Evolutionary conservation across 129 eudicot genomes (phyloP).

Genomic region (Ambrosia artemisiifolia): DNA sequence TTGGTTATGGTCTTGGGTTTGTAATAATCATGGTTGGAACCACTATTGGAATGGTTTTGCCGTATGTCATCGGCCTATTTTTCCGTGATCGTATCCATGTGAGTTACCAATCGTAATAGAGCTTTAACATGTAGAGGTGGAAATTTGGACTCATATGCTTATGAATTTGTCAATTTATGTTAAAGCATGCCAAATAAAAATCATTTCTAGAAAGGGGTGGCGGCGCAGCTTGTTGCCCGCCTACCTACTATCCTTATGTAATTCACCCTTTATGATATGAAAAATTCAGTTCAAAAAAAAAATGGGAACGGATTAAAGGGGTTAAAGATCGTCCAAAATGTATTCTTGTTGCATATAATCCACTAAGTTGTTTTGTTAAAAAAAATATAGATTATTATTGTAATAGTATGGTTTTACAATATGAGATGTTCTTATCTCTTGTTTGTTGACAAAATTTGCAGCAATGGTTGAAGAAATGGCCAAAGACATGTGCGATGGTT

Average conservation of each 20-base stretch:
- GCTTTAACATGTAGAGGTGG: not conserved
- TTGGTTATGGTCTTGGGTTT: slow-evolving; percentile 88
- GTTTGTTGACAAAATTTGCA: slow-evolving; percentile 18
- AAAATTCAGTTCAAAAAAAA: too few species aligned
- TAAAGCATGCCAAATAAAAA: not conserved
- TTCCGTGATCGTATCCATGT: slow-evolving; percentile 87
- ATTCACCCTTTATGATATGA: too few species aligned
- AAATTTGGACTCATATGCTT: not conserved
- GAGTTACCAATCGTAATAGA: slow-evolving; percentile 23
- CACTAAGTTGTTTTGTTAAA: not conserved
- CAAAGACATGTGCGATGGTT: slow-evolving; percentile 71
- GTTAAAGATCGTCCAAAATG: not conserved
- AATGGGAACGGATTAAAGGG: not conserved
- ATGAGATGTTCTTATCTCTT: too few species aligned
- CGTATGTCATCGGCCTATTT: slow-evolving; percentile 69
- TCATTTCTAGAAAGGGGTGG: too few species aligned
- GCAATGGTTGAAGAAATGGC: slow-evolving; percentile 95
- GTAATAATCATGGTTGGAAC: slow-evolving; percentile 91
- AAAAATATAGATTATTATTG: not conserved
- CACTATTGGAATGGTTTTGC: slow-evolving; percentile 87
- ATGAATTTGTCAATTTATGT: not conserved
- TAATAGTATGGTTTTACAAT: not conserved
- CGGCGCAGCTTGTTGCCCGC: too few species aligned
- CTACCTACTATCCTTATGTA: too few species aligned
- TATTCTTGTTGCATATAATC: not conserved